Percentiles rank a stretch among this genome's conserved stretches.
These are phyloP conservation scores for Echria macrotheca DNA, from an alignment of 495 filamentous ascomycete genomes.

Conservation along the genomic window DNA sequence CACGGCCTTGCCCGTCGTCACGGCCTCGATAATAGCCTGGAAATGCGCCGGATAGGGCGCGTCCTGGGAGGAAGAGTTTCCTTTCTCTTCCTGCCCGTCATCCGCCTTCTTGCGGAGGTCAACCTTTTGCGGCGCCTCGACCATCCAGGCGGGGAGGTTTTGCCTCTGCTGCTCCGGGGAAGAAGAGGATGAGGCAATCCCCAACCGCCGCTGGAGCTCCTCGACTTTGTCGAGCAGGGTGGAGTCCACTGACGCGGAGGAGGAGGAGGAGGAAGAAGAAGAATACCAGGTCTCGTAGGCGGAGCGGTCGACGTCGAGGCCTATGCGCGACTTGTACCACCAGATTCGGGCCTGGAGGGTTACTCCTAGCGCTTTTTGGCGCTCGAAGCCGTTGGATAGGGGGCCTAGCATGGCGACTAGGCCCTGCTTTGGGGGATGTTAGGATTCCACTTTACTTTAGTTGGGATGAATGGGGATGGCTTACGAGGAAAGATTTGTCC, in stretches of 20 bases:
- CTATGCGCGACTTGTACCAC: conserved; percentile 37
- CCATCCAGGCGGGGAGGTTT: conserved; percentile 39
- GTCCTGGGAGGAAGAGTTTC: no score
- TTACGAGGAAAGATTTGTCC: conserved; percentile 26
- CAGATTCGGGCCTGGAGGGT: conserved; percentile 39
- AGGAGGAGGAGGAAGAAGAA: conserved; percentile 11
- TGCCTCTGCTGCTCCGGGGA: neutral
- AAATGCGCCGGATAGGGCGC: conserved; percentile 81
- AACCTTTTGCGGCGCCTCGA: conserved; percentile 34
- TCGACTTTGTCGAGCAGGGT: conserved; percentile 23
- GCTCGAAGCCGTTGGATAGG: conserved; percentile 16
- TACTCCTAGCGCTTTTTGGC: conserved; percentile 26
- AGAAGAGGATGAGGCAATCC: no score
- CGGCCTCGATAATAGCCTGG: conserved; percentile 81
- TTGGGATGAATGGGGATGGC: no score
- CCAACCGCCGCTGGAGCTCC: conserved; percentile 23
- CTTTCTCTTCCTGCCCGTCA: conserved; percentile 16
- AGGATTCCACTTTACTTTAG: no score
- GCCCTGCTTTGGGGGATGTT: no score
- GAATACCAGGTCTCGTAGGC: conserved; percentile 33
- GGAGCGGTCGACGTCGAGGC: conserved; percentile 30
- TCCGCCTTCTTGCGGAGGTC: conserved; percentile 34
- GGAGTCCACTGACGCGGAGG: conserved; percentile 12
- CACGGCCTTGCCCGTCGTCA: conserved; percentile 76
- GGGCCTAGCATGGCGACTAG: conserved; percentile 26